These are phyloP conservation scores for Massospora cicadina DNA, from an alignment of 371 early-diverging fungal genomes.

Conservation along the genomic window DNA sequence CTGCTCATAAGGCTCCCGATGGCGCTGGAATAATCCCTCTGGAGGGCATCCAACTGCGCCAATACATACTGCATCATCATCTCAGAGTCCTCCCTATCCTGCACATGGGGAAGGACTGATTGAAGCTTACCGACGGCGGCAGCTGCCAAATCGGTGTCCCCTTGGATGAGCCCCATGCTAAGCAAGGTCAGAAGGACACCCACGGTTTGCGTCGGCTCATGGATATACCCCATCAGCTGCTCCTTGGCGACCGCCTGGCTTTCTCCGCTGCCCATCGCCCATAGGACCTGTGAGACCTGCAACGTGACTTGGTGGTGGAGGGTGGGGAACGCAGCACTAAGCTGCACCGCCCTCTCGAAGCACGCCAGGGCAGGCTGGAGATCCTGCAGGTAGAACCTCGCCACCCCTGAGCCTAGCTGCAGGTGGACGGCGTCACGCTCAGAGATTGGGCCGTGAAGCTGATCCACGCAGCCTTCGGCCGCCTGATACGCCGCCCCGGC, in stretches of 20 bases:
- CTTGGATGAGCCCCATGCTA: not conserved
- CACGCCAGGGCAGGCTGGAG: constrained; percentile 41
- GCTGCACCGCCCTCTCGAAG: constrained; percentile 52
- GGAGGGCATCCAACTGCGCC: not conserved
- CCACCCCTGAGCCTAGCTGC: constrained; percentile 48
- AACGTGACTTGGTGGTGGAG: constrained; percentile 42
- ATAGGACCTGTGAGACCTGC: constrained; percentile 64
- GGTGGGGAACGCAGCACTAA: constrained; percentile 23
- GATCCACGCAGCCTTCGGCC: constrained; percentile 13
- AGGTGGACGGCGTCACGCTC: constrained; percentile 21
- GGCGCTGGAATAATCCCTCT: not conserved
- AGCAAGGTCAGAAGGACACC: not conserved
- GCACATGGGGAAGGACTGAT: not conserved
- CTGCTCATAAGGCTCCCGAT: not conserved
- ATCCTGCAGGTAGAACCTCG: constrained; percentile 50
- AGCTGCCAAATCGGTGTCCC: not conserved
- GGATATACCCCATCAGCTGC: constrained; percentile 32
- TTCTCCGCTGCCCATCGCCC: constrained; percentile 64
- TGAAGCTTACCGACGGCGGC: not conserved
- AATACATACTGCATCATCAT: not conserved
- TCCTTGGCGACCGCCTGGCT: constrained; percentile 61
- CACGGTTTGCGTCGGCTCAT: not conserved
- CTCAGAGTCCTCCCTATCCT: not conserved
- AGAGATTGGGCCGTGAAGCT: constrained; percentile 13
- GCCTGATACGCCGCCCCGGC: constrained; percentile 24